Evolutionary conservation across 2,329 filamentous ascomycete species (phyloP).

Genomic region (Cladosporium oxysporum): DNA sequence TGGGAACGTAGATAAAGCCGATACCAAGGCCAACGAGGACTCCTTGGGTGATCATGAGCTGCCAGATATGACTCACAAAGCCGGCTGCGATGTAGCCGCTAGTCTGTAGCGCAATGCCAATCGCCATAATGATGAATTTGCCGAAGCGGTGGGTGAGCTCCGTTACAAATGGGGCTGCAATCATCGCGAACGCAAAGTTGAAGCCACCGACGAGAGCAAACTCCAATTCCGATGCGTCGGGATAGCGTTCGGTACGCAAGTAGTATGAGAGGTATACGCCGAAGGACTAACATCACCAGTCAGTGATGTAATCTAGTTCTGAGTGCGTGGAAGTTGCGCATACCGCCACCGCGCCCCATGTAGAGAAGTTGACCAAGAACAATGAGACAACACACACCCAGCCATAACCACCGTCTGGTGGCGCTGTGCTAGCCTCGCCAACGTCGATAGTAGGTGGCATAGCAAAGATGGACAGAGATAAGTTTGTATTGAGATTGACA

Average conservation of each 20-base stretch:
- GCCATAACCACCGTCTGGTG: slow-evolving; percentile 39
- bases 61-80: slow-evolving; percentile 40
- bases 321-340: neutral
- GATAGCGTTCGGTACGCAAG: slow-evolving; percentile 39
- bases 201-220: slow-evolving; percentile 46
- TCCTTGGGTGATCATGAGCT: slow-evolving; percentile 45
- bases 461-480: no score
- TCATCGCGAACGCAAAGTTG: slow-evolving; percentile 40
- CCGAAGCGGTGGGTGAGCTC: slow-evolving; percentile 32
- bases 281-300: slow-evolving; percentile 31
- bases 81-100: slow-evolving; percentile 38
- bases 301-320: neutral
- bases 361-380: slow-evolving; percentile 32
- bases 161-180: slow-evolving; percentile 39
- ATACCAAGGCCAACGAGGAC: slow-evolving; percentile 44
- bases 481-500: no score
- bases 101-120: slow-evolving; percentile 36
- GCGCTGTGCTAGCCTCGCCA: no score
- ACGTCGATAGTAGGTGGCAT: no score
- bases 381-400: slow-evolving; percentile 35
- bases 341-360: slow-evolving; percentile 29
- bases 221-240: slow-evolving; percentile 39
- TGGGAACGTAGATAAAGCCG: slow-evolving; percentile 44
- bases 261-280: slow-evolving; percentile 50
- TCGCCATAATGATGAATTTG: slow-evolving; percentile 33